A percentile compares a stretch with the other conserved stretches of the same genome.
Conservation (phyloP, 2,329 filamentous ascomycete species). For the Colletotrichum sp. region DNA sequence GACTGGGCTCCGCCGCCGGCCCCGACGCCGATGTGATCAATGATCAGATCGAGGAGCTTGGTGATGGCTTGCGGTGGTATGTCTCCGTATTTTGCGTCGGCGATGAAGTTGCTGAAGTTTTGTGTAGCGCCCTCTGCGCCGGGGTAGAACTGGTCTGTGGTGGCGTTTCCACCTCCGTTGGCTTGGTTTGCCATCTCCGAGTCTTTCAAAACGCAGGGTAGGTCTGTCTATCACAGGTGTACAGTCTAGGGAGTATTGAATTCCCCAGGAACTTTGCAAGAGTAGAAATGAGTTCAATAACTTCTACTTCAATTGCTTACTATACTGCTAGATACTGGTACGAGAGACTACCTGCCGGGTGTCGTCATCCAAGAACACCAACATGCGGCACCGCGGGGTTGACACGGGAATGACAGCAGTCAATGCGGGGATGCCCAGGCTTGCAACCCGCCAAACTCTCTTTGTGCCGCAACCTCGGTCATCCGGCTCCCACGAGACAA, state of each 20-base stretch:
- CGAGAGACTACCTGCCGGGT: neutral
- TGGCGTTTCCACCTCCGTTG: neutral
- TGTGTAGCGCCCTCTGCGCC: neutral
- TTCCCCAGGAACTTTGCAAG: neutral
- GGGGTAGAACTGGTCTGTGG: neutral
- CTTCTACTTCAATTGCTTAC: neutral
- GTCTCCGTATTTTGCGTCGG: neutral
- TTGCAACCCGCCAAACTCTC: neutral
- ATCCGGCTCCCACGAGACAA: neutral
- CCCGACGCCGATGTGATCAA: slow-evolving; percentile 28
- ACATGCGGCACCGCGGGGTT: neutral
- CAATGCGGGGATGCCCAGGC: neutral
- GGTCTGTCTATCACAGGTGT: neutral
- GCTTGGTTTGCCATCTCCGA: neutral
- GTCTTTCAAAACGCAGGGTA: neutral
- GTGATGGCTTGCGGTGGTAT: neutral
- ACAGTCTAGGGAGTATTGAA: neutral
- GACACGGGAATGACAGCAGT: neutral
- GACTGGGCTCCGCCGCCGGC: slow-evolving; percentile 25
- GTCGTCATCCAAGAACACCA: neutral
- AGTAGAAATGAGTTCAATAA: neutral
- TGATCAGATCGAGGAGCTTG: slow-evolving; percentile 28
- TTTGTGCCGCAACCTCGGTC: neutral
- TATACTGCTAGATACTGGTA: neutral
- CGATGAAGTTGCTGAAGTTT: neutral